phyloP scores from a whole-genome alignment of 345 rosid species.

The Lepidium aucheri region DNA sequence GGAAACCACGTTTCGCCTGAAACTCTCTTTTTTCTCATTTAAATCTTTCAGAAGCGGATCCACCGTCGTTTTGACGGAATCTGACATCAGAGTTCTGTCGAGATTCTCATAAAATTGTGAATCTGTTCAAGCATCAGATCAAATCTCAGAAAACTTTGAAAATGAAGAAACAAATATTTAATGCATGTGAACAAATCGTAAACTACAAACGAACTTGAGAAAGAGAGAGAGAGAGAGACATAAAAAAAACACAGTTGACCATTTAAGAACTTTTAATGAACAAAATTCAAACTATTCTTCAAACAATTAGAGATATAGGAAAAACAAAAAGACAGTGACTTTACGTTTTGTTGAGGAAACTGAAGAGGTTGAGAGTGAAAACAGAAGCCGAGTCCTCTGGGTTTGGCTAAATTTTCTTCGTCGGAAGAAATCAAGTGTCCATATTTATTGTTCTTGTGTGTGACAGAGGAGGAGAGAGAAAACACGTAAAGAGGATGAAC shows the following conservation, averaged over 20 bases:
- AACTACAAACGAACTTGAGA: background rate
- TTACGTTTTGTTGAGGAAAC: background rate
- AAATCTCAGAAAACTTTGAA: conserved; percentile 13
- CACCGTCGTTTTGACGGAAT: conserved; percentile 14
- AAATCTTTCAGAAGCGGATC: conserved; percentile 86
- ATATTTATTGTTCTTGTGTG: background rate
- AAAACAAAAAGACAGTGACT: conserved; percentile 5
- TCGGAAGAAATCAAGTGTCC: background rate
- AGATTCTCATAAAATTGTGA: conserved; percentile 3
- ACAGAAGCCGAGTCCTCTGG: conserved; percentile 3
- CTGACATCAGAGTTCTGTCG: conserved; percentile 30
- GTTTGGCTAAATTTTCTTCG: too few species aligned
- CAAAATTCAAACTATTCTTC: background rate
- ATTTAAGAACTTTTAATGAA: conserved; percentile 4
- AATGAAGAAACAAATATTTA: background rate
- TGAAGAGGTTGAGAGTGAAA: background rate
- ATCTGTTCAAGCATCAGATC: conserved; percentile 12
- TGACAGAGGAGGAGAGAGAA: conserved; percentile 27
- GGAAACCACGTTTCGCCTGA: conserved; percentile 72
- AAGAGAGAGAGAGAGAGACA: too few species aligned
- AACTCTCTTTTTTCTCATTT: conserved; percentile 81
- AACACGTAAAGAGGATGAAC: conserved; percentile 15
- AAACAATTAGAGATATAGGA: background rate
- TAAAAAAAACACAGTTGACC: conserved; percentile 3
- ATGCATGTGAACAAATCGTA: conserved; percentile 43